Evolutionary conservation across 306 rosid genomes (phyloP).

Genomic region (Malus domestica): DNA sequence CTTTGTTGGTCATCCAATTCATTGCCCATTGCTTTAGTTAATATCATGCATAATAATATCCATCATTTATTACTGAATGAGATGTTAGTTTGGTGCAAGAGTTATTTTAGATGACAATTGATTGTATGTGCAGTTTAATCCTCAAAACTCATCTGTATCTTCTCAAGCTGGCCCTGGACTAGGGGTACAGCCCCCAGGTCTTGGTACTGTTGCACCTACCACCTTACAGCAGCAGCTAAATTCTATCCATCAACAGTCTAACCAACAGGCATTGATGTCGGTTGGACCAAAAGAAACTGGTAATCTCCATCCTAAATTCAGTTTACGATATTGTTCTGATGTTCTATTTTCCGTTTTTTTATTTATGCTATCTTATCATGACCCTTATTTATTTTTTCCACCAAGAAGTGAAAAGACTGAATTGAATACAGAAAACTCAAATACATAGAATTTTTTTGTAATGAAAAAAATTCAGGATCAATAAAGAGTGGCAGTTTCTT

Average conservation of each 20-base stretch:
- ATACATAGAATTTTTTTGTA: not conserved
- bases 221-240: slow-evolving; percentile 66
- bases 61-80: not conserved
- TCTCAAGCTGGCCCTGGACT: slow-evolving; percentile 71
- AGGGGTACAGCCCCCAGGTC: slow-evolving; percentile 70
- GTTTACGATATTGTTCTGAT: not conserved
- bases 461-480: not conserved
- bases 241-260: slow-evolving; percentile 64
- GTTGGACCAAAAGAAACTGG: slow-evolving; percentile 65
- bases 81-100: not conserved
- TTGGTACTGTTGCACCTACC: slow-evolving; percentile 52
- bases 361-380: not conserved
- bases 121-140: slow-evolving; percentile 59
- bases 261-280: slow-evolving; percentile 53
- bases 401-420: not conserved
- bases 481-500: not conserved
- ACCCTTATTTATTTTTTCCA: not conserved
- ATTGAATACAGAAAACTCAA: not conserved
- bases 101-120: not conserved
- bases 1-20: not conserved
- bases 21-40: not conserved
- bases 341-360: not conserved
- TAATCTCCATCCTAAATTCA: slow-evolving; percentile 10
- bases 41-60: not conserved
- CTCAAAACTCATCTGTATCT: slow-evolving; percentile 63